These are phyloP conservation scores for Bacterosira constricta DNA, from an alignment of 108 stramenopile species.

Conservation along the genomic window DNA sequence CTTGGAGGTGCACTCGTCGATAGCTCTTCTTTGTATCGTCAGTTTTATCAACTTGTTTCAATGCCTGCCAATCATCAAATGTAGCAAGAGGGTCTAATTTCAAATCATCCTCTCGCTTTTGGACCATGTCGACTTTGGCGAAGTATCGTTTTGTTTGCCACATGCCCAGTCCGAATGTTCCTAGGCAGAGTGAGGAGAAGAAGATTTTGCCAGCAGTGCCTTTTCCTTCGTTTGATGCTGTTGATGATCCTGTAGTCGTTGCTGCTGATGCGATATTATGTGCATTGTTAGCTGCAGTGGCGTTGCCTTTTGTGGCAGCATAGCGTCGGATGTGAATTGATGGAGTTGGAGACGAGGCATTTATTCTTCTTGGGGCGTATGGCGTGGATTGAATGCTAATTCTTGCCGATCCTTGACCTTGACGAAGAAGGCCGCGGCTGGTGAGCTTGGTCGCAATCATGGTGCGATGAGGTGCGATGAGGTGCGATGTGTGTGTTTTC, in stretches of 20 bases:
- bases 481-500: too few relatives aligned
- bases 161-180: slow-evolving; percentile 80
- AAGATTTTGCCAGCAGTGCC: slow-evolving; percentile 62
- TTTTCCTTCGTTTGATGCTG: background rate
- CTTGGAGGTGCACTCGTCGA: slow-evolving; percentile 52
- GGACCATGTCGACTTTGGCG: slow-evolving; percentile 66
- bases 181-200: slow-evolving; percentile 75
- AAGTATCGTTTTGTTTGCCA: slow-evolving; percentile 86
- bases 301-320: background rate
- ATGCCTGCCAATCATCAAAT: background rate
- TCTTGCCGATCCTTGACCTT: background rate
- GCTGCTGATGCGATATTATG: background rate
- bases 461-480: too few relatives aligned
- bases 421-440: background rate
- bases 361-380: too few relatives aligned
- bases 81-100: slow-evolving; percentile 44
- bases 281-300: background rate
- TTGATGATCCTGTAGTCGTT: background rate
- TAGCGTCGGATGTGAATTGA: background rate
- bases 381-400: too few relatives aligned
- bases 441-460: background rate
- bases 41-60: background rate
- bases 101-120: slow-evolving; percentile 63
- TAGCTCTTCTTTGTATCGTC: slow-evolving; percentile 37
- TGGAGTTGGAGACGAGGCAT: too few relatives aligned